These are phyloP conservation scores for Aureobasidium sp. DNA, from an alignment of 2,329 filamentous ascomycete genomes.

Conservation along the genomic window DNA sequence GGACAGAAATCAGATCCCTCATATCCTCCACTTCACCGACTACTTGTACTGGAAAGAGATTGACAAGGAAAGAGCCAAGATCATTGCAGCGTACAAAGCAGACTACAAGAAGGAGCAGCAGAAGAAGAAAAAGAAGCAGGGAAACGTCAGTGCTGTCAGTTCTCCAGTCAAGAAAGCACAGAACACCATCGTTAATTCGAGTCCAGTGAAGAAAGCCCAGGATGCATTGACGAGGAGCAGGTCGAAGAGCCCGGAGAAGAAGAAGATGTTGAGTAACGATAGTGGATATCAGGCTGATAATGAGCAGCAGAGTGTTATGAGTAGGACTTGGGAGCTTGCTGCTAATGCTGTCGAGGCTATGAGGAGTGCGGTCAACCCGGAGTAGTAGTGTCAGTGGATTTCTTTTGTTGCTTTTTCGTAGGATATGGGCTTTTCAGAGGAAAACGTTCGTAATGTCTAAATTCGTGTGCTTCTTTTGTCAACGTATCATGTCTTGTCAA, in stretches of 20 bases:
- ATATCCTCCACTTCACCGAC: not conserved
- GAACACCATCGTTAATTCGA: not conserved
- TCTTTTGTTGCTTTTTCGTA: not conserved
- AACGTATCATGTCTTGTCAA: too few species aligned
- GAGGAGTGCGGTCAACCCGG: not conserved
- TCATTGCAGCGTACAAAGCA: not conserved
- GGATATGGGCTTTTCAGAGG: not conserved
- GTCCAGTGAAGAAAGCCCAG: not conserved
- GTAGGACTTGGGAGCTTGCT: conserved; percentile 5
- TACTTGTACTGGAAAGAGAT: not conserved
- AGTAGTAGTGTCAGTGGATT: not conserved
- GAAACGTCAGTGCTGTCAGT: not conserved
- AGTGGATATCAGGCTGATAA: not conserved
- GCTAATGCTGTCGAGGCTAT: conserved; percentile 2
- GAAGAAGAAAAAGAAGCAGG: not conserved
- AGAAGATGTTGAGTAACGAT: not conserved
- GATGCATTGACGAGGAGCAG: not conserved
- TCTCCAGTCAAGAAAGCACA: not conserved
- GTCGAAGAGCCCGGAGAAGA: not conserved
- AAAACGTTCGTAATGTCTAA: not conserved
- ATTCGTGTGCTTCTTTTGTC: not conserved
- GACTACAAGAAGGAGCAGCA: not conserved
- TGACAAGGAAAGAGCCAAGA: not conserved
- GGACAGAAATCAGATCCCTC: not conserved
- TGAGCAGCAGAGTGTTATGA: not conserved